Base-by-base conservation (phyloP, 2,329 filamentous ascomycete species). In the Mycosphaerella arachidis region DNA sequence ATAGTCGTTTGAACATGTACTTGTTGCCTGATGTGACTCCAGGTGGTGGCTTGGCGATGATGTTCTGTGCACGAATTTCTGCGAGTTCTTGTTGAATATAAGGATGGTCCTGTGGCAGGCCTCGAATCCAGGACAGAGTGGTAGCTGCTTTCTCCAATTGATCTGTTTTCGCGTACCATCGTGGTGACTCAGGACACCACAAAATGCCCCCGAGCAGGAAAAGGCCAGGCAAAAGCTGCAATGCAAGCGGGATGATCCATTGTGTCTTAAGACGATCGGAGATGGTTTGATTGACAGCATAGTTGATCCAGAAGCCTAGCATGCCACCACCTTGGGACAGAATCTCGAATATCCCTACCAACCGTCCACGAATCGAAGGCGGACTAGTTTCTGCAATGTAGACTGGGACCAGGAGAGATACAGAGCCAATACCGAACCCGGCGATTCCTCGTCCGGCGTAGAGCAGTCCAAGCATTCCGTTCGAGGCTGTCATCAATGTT, bases 321-420 rank as follows among this genome's bases (percentile, higher is more conserved):
- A 77, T 75, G 27, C 85, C 86, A 33, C 86, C 82, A 1, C 83
- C 77, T 74, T 88, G 86, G 74, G 84, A 87, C 29, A 84, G 83
- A 1, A 88, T 77, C 70, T 89, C 86, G 72, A 87, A 89, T 55
- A 88, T 81, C 55, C 86, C 86, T 27, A 88, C 84, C 0, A 89
- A 78, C 1, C 85, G 80, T 18, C 86, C 86, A 63, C 86, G 81
- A 51, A 88, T 81, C 4, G 85, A 84, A 0, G 85, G 85, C 2
- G 86, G 86, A 0, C 84, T 69, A 7, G 69, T 73, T 55, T 76
- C 74, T 8, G 73, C 71, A 55, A 76, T 75, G 55, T 74, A 76
- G 20, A 76, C 71, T 6, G 74, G 74, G 9, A 75, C 72, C 13
- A 72, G 70, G 55, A 75, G 71, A 18, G 72, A 74, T 5, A 70